Evolutionary conservation across 2,329 filamentous ascomycete species (phyloP).

Genomic region (Purpureocillium takamizusanense): DNA sequence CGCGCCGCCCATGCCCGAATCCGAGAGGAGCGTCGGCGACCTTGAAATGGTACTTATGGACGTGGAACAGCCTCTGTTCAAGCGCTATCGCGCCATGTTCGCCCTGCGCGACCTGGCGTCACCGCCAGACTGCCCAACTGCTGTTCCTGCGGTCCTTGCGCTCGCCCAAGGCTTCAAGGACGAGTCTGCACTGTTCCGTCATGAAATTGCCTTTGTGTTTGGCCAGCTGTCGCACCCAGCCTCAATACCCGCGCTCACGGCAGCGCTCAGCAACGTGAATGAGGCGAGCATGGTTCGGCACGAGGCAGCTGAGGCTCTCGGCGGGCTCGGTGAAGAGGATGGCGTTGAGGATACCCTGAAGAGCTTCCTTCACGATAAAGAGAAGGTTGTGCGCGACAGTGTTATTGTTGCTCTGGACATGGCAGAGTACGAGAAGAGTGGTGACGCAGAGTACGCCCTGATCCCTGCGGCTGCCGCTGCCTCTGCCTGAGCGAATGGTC

Average conservation of each 20-base stretch:
- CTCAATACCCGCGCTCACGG: slow-evolving; percentile 84
- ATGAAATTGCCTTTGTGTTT: slow-evolving; percentile 98
- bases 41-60: slow-evolving; percentile 74
- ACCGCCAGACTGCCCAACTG: slow-evolving; percentile 82
- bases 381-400: slow-evolving; percentile 90
- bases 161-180: slow-evolving; percentile 81
- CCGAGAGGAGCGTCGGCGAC: slow-evolving; percentile 59
- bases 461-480: slow-evolving; percentile 56
- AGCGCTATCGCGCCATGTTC: slow-evolving; percentile 97
- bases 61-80: slow-evolving; percentile 70
- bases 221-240: slow-evolving; percentile 92
- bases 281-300: slow-evolving; percentile 97
- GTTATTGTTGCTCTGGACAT: slow-evolving; percentile 94
- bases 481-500: slow-evolving; percentile 22
- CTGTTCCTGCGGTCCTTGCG: slow-evolving; percentile 76
- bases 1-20: slow-evolving; percentile 74
- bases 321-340: slow-evolving; percentile 85
- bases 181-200: slow-evolving; percentile 84
- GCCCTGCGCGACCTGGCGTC: slow-evolving; percentile 90
- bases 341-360: slow-evolving; percentile 83
- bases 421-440: slow-evolving; percentile 90
- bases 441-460: slow-evolving; percentile 83
- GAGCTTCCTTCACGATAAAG: slow-evolving; percentile 78
- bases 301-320: slow-evolving; percentile 92
- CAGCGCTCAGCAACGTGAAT: slow-evolving; percentile 64